A percentile compares a stretch with the other conserved stretches of the same genome.
These are phyloP conservation scores for Paecilomyces formosus DNA, from an alignment of 2,329 filamentous ascomycete genomes.

Conservation along the genomic window DNA sequence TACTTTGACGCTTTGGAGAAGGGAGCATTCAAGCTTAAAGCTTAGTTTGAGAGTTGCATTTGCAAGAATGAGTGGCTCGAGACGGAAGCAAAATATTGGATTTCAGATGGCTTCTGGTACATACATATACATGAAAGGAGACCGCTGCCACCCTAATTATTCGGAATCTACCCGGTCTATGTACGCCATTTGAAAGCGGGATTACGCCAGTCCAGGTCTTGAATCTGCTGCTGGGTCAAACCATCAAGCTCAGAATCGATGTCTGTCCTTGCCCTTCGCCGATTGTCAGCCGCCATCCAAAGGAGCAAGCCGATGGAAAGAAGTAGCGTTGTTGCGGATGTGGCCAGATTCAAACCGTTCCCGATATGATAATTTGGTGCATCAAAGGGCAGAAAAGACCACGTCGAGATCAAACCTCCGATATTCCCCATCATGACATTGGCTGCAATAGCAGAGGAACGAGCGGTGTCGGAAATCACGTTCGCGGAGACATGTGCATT, in stretches of 20 bases:
- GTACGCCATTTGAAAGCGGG: constrained; percentile 57
- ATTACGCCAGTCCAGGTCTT: constrained; percentile 60
- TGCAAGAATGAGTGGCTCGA: not conserved
- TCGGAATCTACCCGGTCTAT: not conserved
- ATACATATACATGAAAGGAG: too few species aligned
- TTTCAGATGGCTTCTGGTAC: too few species aligned
- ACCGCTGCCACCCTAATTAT: not conserved
- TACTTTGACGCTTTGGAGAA: not conserved
- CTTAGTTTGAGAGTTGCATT: not conserved
- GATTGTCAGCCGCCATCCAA: constrained; percentile 60
- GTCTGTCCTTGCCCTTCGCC: constrained; percentile 46
- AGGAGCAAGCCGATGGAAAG: constrained; percentile 41
- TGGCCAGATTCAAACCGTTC: constrained; percentile 63
- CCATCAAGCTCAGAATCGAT: constrained; percentile 51
- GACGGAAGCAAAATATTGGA: too few species aligned
- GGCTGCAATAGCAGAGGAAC: constrained; percentile 58
- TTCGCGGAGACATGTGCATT: constrained; percentile 64
- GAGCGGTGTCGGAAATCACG: constrained; percentile 63
- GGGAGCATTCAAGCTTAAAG: not conserved
- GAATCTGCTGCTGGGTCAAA: constrained; percentile 45
- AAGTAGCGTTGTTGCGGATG: constrained; percentile 50
- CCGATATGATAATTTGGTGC: constrained; percentile 61
- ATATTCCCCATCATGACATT: constrained; percentile 67
- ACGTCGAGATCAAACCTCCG: constrained; percentile 61
- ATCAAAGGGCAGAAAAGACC: constrained; percentile 58